phyloP scores from a whole-genome alignment of 257 asterid species.

The Nyctanthes arbortristis region DNA sequence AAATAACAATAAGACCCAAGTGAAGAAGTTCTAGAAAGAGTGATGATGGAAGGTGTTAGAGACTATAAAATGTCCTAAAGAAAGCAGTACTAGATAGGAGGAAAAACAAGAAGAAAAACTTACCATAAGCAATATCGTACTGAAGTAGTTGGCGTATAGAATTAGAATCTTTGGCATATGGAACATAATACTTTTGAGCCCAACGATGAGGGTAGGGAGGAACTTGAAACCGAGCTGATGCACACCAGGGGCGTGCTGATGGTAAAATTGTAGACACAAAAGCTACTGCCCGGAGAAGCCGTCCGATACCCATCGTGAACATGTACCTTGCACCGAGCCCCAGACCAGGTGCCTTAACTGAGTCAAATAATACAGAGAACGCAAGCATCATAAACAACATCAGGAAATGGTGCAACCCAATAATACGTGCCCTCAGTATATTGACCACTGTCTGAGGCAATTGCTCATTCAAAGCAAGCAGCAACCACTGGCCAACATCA shows the following conservation, averaged over 20 bases:
- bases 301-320: conserved; percentile 96
- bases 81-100: background rate
- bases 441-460: conserved; percentile 63
- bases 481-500: conserved; percentile 95
- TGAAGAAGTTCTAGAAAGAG: background rate
- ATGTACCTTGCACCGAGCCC: conserved; percentile 93
- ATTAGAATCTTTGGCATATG: conserved; percentile 71
- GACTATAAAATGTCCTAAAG: background rate
- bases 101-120: background rate
- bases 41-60: background rate
- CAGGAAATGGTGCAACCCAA: conserved; percentile 92
- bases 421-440: conserved; percentile 79
- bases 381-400: conserved; percentile 95
- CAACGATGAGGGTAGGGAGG: conserved; percentile 82
- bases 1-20: background rate
- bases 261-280: conserved; percentile 92
- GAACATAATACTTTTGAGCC: conserved; percentile 88
- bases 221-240: conserved; percentile 73
- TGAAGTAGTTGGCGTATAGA: conserved; percentile 70
- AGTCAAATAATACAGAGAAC: conserved; percentile 83
- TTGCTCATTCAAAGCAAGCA: conserved; percentile 79
- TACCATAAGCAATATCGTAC: conserved; percentile 80
- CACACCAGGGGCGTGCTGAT: conserved; percentile 99
- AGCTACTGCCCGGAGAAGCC: conserved; percentile 83
- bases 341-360: conserved; percentile 94